Evolutionary conservation across 768 basidiomycete species (phyloP).

Genomic region (Russula earlei): DNA sequence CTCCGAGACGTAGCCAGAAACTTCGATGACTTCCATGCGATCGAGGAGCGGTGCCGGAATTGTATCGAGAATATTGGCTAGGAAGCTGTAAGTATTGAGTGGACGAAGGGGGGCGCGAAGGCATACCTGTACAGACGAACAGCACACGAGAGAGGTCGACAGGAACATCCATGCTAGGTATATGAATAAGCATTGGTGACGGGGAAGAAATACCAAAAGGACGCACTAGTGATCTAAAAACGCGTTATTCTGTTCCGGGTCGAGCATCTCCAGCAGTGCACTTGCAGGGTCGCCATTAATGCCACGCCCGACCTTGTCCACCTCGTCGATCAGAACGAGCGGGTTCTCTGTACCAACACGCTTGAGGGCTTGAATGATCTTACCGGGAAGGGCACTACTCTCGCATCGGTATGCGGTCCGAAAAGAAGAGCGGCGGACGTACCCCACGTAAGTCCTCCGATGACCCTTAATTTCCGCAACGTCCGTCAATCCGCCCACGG

Average conservation of each 20-base stretch:
- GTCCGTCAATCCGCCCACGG: slow-evolving; percentile 92
- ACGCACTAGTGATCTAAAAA: slow-evolving; percentile 94
- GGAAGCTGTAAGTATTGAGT: not conserved
- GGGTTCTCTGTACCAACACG: slow-evolving; percentile 92
- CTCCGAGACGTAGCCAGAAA: slow-evolving; percentile 89
- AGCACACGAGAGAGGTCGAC: slow-evolving; percentile 93
- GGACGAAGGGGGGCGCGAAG: not conserved
- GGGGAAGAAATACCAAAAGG: not conserved
- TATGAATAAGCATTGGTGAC: not conserved
- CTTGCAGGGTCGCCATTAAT: slow-evolving; percentile 90
- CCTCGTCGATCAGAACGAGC: slow-evolving; percentile 88
- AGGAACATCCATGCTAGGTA: slow-evolving; percentile 84
- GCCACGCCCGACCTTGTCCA: slow-evolving; percentile 90
- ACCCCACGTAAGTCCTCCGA: slow-evolving; percentile 93
- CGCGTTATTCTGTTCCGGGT: slow-evolving; percentile 89
- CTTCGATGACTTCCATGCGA: slow-evolving; percentile 94
- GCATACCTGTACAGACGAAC: slow-evolving; percentile 83
- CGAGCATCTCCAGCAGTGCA: slow-evolving; percentile 86
- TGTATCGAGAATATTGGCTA: slow-evolving; percentile 84
- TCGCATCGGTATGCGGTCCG: not conserved
- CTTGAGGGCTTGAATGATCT: slow-evolving; percentile 91
- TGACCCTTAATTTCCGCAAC: slow-evolving; percentile 99
- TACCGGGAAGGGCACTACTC: slow-evolving; percentile 76
- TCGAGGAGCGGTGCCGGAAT: slow-evolving; percentile 91
- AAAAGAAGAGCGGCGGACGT: slow-evolving; percentile 22